Evolutionary conservation across 805 yeast genomes (phyloP), one percentile per base, ranked within the genome.

Genomic region (Wickerhamomyces canadensis): DNA sequence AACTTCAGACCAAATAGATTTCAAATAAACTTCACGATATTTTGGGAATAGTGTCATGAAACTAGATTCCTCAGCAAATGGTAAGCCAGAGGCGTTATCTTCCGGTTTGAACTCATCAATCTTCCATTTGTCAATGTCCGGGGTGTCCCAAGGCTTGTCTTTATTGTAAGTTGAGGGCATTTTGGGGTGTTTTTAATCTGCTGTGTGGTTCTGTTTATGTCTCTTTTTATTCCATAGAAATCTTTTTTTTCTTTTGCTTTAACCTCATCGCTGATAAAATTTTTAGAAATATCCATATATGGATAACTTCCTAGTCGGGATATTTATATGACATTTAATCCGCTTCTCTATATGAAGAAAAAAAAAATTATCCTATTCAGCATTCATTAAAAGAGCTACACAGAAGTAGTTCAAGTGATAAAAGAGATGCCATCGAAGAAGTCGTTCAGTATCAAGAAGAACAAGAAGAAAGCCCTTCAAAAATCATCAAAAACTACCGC

Each of bases 81-180:
- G 84, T 33, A 72, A 70, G 1, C 97, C 96, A 10, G 89, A 76
- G 6, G 77, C 79, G 55, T 88, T 86, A 57, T 93, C 95, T 51
- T 87, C 96, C 2, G 87, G 86, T 48, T 73, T 82, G 68, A 93
- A 93, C 40, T 87, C 94, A 25, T 86, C 95, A 25, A 78, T 68
- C 50, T 74, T 69, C 98, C 98, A 91, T 60, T 91, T 89, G 59
- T 89, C 95, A 40, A 89, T 80, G 50, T 88, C 96, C 16, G 84
- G 86, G 10, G 96, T 89, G 58, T 89, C 98, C 98, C 98, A 89
- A 36, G 98, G 98, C 62, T 91, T 91, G 52, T 93, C 98, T 55
- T 79, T 81, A 61, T 93, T 86, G 61, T 91, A 89, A 33, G 95
- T 86, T 2, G 96, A 86, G 18, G 83, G 87, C 98, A 91, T 91